A percentile compares a stretch with the other conserved stretches of the same genome.
These are phyloP conservation scores for Posidonia oceanica DNA, from an alignment of 116 monocot genomes.

Conservation along the genomic window DNA sequence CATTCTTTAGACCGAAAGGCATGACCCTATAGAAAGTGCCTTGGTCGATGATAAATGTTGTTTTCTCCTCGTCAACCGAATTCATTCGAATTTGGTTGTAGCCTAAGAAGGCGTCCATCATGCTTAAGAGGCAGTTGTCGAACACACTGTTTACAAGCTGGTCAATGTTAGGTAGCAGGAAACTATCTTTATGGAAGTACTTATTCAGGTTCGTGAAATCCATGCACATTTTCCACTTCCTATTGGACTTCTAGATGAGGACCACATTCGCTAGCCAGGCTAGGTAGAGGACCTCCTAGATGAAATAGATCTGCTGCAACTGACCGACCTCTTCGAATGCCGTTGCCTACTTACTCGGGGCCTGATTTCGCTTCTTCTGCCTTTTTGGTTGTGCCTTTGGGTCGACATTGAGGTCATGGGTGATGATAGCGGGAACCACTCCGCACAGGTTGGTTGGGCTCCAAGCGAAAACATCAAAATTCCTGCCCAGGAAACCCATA, in stretches of 20 bases:
- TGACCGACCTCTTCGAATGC: not conserved
- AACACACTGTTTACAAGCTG: not conserved
- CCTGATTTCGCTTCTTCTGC: too few species aligned
- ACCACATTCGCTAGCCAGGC: not conserved
- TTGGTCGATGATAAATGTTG: not conserved
- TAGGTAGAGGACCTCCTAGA: not conserved
- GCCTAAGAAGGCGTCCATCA: not conserved
- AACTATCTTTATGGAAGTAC: not conserved
- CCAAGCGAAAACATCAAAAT: too few species aligned
- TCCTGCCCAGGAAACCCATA: too few species aligned
- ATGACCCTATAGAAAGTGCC: not conserved
- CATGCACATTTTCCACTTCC: not conserved
- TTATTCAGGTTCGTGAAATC: not conserved
- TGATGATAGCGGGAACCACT: too few species aligned
- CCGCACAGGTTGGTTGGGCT: too few species aligned
- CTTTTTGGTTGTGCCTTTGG: too few species aligned
- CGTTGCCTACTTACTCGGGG: not conserved
- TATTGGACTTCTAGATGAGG: not conserved
- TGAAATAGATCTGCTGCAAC: not conserved
- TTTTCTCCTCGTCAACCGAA: not conserved
- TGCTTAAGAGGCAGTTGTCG: not conserved
- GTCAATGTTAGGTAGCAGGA: not conserved
- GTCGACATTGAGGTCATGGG: too few species aligned
- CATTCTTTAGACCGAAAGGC: not conserved
- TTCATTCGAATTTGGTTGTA: not conserved